Conservation (phyloP, 2,329 filamentous ascomycete species). For the Fusarium verrucosum region DNA sequence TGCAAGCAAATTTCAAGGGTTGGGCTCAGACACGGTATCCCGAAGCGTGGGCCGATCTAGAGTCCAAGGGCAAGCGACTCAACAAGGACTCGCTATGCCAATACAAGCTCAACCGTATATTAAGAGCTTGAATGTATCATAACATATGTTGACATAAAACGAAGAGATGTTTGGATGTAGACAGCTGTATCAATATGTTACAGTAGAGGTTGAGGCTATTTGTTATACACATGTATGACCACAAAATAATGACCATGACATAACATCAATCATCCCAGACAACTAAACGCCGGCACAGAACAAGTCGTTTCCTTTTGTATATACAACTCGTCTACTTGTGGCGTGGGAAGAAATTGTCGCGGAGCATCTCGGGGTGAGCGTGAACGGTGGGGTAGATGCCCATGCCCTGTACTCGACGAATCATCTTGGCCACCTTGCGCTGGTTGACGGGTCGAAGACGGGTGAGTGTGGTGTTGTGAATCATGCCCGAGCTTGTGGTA, state of each 20-base stretch:
- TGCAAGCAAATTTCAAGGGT: constrained; percentile 74
- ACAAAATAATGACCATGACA: constrained; percentile 43
- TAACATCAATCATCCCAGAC: constrained; percentile 38
- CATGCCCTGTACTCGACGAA: constrained; percentile 86
- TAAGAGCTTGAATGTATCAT: constrained; percentile 58
- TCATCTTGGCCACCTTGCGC: constrained; percentile 90
- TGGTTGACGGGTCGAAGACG: constrained; percentile 90
- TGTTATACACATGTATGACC: constrained; percentile 50
- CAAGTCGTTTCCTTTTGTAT: constrained; percentile 3
- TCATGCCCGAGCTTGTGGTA: constrained; percentile 84
- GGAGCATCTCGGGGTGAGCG: constrained; percentile 83
- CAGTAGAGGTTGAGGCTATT: constrained; percentile 47
- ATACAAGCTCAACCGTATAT: constrained; percentile 60
- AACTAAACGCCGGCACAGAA: constrained; percentile 20
- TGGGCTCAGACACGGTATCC: constrained; percentile 79
- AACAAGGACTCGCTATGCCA: constrained; percentile 57
- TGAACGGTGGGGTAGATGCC: constrained; percentile 94
- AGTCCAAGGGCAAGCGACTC: constrained; percentile 59
- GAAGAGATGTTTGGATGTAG: constrained; percentile 39
- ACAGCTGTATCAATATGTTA: constrained; percentile 50
- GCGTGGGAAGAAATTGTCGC: constrained; percentile 49
- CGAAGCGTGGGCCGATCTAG: constrained; percentile 73
- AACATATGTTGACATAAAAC: constrained; percentile 25
- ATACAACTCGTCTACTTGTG: constrained; percentile 21
- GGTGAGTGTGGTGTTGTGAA: constrained; percentile 78